Evolutionary conservation across 2,329 filamentous ascomycete species (phyloP).

Genomic region (Sporothrix schenckii): DNA sequence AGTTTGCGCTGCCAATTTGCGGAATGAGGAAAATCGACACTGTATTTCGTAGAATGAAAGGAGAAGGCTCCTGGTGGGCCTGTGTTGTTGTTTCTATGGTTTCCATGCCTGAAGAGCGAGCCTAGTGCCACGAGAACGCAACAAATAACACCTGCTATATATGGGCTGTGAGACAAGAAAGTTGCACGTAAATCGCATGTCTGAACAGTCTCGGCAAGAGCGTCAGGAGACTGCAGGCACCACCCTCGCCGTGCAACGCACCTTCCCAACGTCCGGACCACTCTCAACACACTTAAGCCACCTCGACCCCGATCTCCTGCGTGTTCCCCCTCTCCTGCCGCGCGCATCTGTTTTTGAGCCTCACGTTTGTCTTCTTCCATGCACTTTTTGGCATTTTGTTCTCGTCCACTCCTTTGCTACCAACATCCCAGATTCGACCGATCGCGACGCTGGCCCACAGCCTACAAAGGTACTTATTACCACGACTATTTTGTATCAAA

Average conservation of each 20-base stretch:
- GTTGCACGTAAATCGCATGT: constrained; percentile 12
- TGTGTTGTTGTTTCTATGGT: constrained; percentile 34
- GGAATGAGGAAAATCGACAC: neutral
- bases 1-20: constrained; percentile 11
- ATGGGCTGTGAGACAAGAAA: constrained; percentile 2
- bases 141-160: constrained; percentile 29
- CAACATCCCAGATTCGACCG: constrained; percentile 22
- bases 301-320: constrained; percentile 11
- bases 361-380: constrained; percentile 18
- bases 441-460: constrained; percentile 23
- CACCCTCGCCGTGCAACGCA: constrained; percentile 15
- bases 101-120: constrained; percentile 29
- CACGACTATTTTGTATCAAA: neutral
- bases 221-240: constrained; percentile 26
- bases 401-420: constrained; percentile 17
- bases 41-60: neutral
- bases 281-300: constrained; percentile 8
- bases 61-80: constrained; percentile 23
- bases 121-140: constrained; percentile 16
- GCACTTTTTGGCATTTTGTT: constrained; percentile 13
- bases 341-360: constrained; percentile 3
- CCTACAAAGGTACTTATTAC: neutral
- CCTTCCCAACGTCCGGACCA: constrained; percentile 22
- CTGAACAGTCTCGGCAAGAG: neutral
- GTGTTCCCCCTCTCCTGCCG: constrained; percentile 6